These are phyloP conservation scores for Fusarium kyushuense DNA, from an alignment of 2,329 filamentous ascomycete species.

Conservation along the genomic window DNA sequence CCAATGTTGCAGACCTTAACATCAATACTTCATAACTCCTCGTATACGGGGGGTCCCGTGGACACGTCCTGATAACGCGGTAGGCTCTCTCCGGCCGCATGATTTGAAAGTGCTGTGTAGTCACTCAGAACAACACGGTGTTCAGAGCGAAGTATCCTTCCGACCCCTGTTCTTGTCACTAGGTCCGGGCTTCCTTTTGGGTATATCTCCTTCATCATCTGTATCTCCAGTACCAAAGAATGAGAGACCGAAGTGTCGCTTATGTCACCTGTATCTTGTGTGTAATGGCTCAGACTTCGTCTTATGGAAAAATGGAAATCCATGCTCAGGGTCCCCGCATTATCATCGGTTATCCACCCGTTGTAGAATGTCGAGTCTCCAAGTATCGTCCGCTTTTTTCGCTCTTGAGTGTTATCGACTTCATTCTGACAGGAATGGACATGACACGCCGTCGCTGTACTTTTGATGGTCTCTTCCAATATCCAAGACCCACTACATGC, in stretches of 20 bases:
- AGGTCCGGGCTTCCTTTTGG: slow-evolving; percentile 74
- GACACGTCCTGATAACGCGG: slow-evolving; percentile 16
- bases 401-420: neutral
- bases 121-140: slow-evolving; percentile 86
- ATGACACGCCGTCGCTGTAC: slow-evolving; percentile 79
- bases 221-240: slow-evolving; percentile 87
- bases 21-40: neutral
- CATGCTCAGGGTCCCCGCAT: slow-evolving; percentile 62
- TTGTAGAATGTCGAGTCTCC: slow-evolving; percentile 82
- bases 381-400: slow-evolving; percentile 77
- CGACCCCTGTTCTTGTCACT: slow-evolving; percentile 86
- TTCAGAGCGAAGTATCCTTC: slow-evolving; percentile 89
- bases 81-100: slow-evolving; percentile 1
- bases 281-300: slow-evolving; percentile 60
- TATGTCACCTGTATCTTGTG: slow-evolving; percentile 79
- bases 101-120: slow-evolving; percentile 10
- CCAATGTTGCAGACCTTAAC: rapidly evolving
- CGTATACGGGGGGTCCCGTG: slow-evolving; percentile 17
- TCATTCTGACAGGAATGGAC: slow-evolving; percentile 66
- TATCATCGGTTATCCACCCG: slow-evolving; percentile 82
- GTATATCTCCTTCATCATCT: slow-evolving; percentile 89
- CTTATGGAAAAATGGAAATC: slow-evolving; percentile 73
- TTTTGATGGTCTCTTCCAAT: slow-evolving; percentile 85
- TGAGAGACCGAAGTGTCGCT: slow-evolving; percentile 85
- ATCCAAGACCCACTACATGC: slow-evolving; percentile 92